Evolutionary conservation across 352 stramenopile genomes (phyloP).

Genomic region (Globisporangium iwayamae): DNA sequence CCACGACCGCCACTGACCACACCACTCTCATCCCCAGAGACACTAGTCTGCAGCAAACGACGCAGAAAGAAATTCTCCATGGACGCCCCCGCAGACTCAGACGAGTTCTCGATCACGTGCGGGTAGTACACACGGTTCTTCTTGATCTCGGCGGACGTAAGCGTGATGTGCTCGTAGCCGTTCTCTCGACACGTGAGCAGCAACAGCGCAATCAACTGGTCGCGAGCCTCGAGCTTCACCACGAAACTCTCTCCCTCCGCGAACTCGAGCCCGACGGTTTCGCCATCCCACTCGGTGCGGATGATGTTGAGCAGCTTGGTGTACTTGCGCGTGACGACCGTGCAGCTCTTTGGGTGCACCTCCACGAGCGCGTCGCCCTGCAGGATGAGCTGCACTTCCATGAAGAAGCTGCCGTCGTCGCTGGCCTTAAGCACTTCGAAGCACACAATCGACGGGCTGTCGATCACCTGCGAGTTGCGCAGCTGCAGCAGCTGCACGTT

Average conservation of each 20-base stretch:
- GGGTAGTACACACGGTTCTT: conserved; percentile 61
- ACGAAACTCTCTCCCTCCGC: conserved; percentile 51
- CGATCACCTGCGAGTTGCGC: conserved; percentile 51
- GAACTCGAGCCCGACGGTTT: conserved; percentile 66
- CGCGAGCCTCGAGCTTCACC: conserved; percentile 45
- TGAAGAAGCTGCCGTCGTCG: conserved; percentile 35
- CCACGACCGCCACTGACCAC: conserved; percentile 7
- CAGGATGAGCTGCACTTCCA: conserved; percentile 66
- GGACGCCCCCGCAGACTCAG: conserved; percentile 20
- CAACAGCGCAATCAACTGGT: conserved; percentile 66
- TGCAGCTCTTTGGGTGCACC: conserved; percentile 56
- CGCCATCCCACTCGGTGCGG: conserved; percentile 45
- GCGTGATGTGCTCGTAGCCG: conserved; percentile 45
- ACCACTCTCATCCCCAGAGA: conserved; percentile 13
- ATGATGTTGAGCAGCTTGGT: conserved; percentile 47
- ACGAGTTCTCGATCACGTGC: conserved; percentile 30
- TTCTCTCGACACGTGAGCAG: conserved; percentile 60
- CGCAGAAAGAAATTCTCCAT: conserved; percentile 61
- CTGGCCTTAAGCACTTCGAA: conserved; percentile 62
- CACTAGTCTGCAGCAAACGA: conserved; percentile 39
- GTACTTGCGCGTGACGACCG: conserved; percentile 57
- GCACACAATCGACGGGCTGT: conserved; percentile 52
- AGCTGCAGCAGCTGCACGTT: conserved; percentile 53
- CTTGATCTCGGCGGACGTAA: conserved; percentile 38
- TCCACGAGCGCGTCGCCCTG: conserved; percentile 57